phyloP scores from a whole-genome alignment of 1,284 basidiomycete genomes.

The Sporisorium sorghi region DNA sequence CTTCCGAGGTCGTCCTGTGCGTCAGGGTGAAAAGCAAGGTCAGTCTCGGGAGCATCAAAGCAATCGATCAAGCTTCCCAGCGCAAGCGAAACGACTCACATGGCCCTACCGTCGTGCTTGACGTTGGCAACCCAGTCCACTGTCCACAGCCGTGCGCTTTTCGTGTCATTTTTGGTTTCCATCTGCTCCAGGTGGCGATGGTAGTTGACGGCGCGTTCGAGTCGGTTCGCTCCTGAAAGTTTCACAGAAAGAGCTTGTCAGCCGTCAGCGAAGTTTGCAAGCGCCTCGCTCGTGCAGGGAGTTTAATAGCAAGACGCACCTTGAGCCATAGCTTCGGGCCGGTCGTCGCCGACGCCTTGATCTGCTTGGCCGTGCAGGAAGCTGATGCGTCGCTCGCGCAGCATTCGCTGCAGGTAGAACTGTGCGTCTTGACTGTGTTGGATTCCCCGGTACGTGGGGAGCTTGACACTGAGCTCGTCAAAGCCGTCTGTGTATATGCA shows the following conservation, averaged over 20 bases:
- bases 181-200: constrained; percentile 23
- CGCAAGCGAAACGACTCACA: constrained; percentile 36
- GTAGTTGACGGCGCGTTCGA: constrained; percentile 39
- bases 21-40: background rate
- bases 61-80: too few relatives aligned
- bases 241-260: background rate
- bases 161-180: background rate
- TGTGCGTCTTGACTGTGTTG: background rate
- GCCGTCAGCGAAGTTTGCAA: background rate
- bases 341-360: constrained; percentile 38
- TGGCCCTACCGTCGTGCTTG: constrained; percentile 33
- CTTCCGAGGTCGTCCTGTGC: constrained; percentile 20
- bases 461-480: constrained; percentile 15
- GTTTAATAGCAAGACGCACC: constrained; percentile 35
- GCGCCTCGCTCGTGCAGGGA: too few relatives aligned
- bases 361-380: constrained; percentile 39
- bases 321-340: constrained; percentile 43
- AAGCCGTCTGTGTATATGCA: constrained; percentile 26
- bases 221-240: constrained; percentile 32
- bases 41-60: too few relatives aligned
- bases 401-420: constrained; percentile 12
- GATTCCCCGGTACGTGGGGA: constrained; percentile 9
- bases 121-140: constrained; percentile 37
- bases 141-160: constrained; percentile 15
- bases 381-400: constrained; percentile 18